A percentile compares a stretch with the other conserved stretches of the same genome.
phyloP scores from a whole-genome alignment of 352 stramenopile species.

The Pythium apleroticum region DNA sequence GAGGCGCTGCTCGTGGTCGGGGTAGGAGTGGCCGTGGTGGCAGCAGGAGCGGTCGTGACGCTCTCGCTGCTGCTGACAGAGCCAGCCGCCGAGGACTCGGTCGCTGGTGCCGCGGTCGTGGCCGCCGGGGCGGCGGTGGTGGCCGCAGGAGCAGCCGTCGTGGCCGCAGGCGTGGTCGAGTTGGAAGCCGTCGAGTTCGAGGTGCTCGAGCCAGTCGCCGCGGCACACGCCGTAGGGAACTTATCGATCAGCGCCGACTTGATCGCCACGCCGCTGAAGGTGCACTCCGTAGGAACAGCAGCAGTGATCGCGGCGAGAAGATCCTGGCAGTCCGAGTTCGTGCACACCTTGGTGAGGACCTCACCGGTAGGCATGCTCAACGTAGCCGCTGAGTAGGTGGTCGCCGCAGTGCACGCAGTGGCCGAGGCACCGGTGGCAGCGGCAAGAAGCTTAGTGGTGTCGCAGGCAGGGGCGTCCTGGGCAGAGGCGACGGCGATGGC shows the following conservation, averaged over 20 bases:
- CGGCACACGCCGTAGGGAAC: conserved; percentile 10
- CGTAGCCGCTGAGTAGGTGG: conserved; percentile 5
- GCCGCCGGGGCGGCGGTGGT: conserved; percentile 6
- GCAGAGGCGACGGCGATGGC: conserved; percentile 17
- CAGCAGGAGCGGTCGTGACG: neutral
- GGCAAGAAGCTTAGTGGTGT: neutral
- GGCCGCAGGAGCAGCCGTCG: neutral
- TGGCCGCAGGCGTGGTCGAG: conserved; percentile 3
- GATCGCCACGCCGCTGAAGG: conserved; percentile 7
- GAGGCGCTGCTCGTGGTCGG: conserved; percentile 17
- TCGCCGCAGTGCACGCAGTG: conserved; percentile 10
- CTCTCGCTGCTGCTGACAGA: neutral
- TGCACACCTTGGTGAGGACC: conserved; percentile 26
- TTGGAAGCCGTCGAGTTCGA: neutral
- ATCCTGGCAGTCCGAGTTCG: conserved; percentile 24
- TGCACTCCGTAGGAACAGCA: conserved; percentile 14
- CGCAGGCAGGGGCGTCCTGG: conserved; percentile 8
- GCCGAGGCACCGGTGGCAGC: neutral
- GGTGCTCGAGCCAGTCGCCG: neutral
- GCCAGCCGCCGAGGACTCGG: neutral
- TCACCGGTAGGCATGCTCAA: conserved; percentile 14
- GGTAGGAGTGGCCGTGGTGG: conserved; percentile 3
- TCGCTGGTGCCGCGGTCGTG: conserved; percentile 6
- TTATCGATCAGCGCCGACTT: conserved; percentile 17
- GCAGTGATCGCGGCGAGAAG: conserved; percentile 19